phyloP scores from a whole-genome alignment of 148 eudicot genomes.

The Oxyria digyna region DNA sequence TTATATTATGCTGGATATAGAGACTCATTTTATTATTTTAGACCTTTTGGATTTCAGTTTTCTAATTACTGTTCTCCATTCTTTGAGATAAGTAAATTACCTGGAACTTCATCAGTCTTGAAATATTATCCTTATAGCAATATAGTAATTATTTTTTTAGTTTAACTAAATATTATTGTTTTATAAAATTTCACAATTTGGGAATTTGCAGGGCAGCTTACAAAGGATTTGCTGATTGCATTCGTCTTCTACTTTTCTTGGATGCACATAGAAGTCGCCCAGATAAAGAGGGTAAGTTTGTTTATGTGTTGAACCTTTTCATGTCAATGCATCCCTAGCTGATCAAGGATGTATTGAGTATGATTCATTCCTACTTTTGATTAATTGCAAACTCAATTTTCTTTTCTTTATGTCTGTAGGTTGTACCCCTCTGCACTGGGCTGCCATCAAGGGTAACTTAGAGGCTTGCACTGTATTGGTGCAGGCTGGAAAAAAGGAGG shows the following conservation, averaged over 20 bases:
- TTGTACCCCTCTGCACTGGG: constrained; percentile 99
- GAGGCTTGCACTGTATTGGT: constrained; percentile 98
- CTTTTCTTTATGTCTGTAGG: constrained; percentile 30
- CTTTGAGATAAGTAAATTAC: background rate
- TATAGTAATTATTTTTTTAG: background rate
- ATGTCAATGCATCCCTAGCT: background rate
- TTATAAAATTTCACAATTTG: constrained; percentile 12
- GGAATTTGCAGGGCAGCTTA: constrained; percentile 82
- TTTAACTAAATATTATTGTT: background rate
- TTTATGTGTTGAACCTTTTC: background rate
- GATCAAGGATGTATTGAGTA: background rate
- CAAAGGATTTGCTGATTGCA: constrained; percentile 97
- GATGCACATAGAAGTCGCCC: constrained; percentile 92
- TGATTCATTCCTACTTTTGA: background rate
- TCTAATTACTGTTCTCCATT: background rate
- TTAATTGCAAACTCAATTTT: background rate
- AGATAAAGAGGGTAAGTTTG: constrained; percentile 81
- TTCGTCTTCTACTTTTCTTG: constrained; percentile 88
- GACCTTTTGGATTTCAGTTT: background rate
- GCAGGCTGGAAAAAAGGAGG: constrained; percentile 98
- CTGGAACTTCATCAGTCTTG: background rate
- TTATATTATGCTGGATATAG: background rate
- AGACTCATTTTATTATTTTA: background rate
- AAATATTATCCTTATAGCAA: background rate
- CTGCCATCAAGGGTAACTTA: constrained; percentile 93